Conservation (phyloP, 2,329 filamentous ascomycete genomes). For the Chaetothyriales sp. region DNA sequence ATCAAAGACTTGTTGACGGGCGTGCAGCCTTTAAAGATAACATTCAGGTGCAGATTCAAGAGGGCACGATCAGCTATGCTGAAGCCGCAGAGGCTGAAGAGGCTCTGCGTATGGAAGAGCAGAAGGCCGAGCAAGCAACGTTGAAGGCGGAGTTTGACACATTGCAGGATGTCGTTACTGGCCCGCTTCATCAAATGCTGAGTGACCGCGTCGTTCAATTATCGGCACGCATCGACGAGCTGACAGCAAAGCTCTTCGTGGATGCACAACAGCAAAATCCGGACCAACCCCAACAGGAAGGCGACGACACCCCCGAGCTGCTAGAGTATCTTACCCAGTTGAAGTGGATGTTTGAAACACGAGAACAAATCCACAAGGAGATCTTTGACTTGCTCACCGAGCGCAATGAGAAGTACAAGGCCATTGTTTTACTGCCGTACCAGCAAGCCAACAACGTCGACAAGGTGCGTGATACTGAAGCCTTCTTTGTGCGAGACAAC, state of each 20-base stretch:
- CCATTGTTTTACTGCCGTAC: slow-evolving; percentile 72
- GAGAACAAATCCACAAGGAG: slow-evolving; percentile 73
- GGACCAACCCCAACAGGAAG: slow-evolving; percentile 82
- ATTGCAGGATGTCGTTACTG: slow-evolving; percentile 70
- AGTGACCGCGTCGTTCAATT: slow-evolving; percentile 59
- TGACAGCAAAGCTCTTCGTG: slow-evolving; percentile 57
- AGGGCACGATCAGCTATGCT: slow-evolving; percentile 65
- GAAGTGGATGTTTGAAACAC: slow-evolving; percentile 92
- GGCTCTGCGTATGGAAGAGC: slow-evolving; percentile 56
- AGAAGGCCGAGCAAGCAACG: slow-evolving; percentile 52
- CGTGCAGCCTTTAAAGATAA: slow-evolving; percentile 54
- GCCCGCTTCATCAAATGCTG: slow-evolving; percentile 66
- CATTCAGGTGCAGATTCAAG: slow-evolving; percentile 62
- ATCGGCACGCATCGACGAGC: slow-evolving; percentile 59
- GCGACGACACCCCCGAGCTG: slow-evolving; percentile 84
- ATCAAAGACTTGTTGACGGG: slow-evolving; percentile 40
- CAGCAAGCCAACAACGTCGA: slow-evolving; percentile 55
- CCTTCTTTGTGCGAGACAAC: slow-evolving; percentile 70
- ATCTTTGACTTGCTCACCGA: slow-evolving; percentile 73
- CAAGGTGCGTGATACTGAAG: slow-evolving; percentile 62
- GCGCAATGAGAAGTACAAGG: slow-evolving; percentile 72
- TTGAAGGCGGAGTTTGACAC: slow-evolving; percentile 68
- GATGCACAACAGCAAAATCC: slow-evolving; percentile 54
- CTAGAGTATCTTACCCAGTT: slow-evolving; percentile 86
- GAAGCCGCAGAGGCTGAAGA: slow-evolving; percentile 71